Evolutionary conservation across 305 asterid species (phyloP).

Genomic region (Solanum hybrid): DNA sequence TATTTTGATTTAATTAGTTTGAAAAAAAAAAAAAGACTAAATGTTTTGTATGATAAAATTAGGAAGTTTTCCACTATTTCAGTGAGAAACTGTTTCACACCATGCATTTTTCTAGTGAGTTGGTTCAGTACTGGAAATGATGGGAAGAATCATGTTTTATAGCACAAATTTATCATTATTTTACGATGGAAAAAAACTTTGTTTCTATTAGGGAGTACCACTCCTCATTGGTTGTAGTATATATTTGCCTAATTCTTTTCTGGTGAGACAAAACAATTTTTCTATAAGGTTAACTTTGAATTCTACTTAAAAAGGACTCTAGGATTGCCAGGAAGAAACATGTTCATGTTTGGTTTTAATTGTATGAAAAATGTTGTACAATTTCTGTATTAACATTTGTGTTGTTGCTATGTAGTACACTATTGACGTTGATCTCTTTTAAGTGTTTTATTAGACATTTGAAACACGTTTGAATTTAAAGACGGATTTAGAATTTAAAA

Average conservation of each 20-base stretch:
- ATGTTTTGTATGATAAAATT: too few relatives aligned
- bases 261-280: not conserved
- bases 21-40: too few relatives aligned
- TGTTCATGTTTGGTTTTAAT: not conserved
- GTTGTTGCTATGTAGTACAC: not conserved
- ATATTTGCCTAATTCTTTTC: not conserved
- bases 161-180: not conserved
- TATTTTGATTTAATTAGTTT: not conserved
- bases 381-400: not conserved
- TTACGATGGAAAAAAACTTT: not conserved
- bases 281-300: not conserved
- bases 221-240: not conserved
- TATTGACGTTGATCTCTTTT: not conserved
- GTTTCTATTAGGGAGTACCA: not conserved
- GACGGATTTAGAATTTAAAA: too few relatives aligned
- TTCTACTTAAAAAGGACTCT: not conserved
- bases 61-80: not conserved
- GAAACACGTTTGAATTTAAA: too few relatives aligned
- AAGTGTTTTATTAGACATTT: not conserved
- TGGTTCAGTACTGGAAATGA: not conserved
- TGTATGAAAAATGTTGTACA: not conserved
- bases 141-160: not conserved
- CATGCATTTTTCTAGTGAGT: not conserved
- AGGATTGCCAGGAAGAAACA: not conserved
- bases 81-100: not conserved